These are phyloP conservation scores for Elongisporangium prolatum DNA, from an alignment of 352 stramenopile genomes.

Conservation along the genomic window DNA sequence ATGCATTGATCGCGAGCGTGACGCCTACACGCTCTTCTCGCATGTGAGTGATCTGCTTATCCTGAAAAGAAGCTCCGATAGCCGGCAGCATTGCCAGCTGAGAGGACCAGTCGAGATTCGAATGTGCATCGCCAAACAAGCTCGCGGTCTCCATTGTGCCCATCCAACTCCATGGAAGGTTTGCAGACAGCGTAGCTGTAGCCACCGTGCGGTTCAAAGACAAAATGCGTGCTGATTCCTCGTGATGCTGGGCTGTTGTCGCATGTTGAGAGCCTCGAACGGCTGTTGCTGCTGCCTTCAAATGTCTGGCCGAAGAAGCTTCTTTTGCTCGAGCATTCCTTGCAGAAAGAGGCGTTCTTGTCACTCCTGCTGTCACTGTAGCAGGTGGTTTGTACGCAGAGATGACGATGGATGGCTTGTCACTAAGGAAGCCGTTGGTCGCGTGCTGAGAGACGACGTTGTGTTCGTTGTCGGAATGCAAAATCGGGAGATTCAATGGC, in stretches of 20 bases:
- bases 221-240: constrained; percentile 1
- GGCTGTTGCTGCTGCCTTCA: background rate
- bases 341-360: background rate
- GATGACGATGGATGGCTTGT: background rate
- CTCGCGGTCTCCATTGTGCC: constrained; percentile 39
- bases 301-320: background rate
- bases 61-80: constrained; percentile 18
- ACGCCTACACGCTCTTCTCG: constrained; percentile 53
- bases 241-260: background rate
- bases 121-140: constrained; percentile 22
- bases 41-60: constrained; percentile 55
- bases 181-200: constrained; percentile 35
- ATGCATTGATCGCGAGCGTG: constrained; percentile 64
- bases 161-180: constrained; percentile 53
- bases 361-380: background rate
- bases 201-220: constrained; percentile 36
- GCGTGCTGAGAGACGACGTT: background rate
- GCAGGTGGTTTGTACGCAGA: background rate
- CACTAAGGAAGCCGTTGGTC: background rate
- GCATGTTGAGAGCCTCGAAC: background rate
- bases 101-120: constrained; percentile 21
- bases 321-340: background rate
- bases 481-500: constrained; percentile 34
- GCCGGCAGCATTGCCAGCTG: constrained; percentile 14
- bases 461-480: constrained; percentile 16